phyloP scores from a whole-genome alignment of 495 filamentous ascomycete genomes.

The Elasticomyces elasticus region DNA sequence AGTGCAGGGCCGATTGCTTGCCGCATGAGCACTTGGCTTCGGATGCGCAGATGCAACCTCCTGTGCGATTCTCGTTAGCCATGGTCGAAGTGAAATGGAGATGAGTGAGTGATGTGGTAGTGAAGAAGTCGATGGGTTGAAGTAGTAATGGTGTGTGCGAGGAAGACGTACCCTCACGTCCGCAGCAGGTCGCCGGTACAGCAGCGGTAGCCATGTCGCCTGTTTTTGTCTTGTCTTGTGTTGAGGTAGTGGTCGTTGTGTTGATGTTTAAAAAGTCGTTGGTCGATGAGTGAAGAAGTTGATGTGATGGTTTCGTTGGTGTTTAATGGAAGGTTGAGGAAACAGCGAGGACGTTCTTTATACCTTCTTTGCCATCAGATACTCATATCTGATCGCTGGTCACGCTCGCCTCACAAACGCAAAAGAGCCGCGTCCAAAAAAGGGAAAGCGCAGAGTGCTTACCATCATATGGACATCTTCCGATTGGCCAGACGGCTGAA shows the following conservation, averaged over 20 bases:
- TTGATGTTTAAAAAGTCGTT: neutral
- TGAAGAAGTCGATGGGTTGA: neutral
- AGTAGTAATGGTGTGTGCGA: neutral
- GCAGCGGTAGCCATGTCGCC: constrained; percentile 23
- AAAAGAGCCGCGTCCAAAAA: too few relatives aligned
- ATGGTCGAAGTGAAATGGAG: too few relatives aligned
- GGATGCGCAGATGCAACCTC: constrained; percentile 49
- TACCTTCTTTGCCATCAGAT: neutral
- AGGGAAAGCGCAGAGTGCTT: too few relatives aligned
- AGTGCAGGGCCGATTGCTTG: constrained; percentile 72
- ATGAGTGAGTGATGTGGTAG: too few relatives aligned
- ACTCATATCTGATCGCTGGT: neutral
- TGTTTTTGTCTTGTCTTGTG: neutral
- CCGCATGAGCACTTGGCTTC: constrained; percentile 66
- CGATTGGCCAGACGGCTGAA: too few relatives aligned
- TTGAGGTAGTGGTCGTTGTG: neutral
- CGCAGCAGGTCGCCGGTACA: constrained; percentile 55
- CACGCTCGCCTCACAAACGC: neutral
- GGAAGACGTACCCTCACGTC: constrained; percentile 34
- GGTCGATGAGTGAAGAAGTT: neutral
- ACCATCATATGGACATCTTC: too few relatives aligned
- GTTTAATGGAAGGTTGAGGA: neutral
- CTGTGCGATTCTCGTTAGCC: neutral
- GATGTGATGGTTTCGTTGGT: neutral
- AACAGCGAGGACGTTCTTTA: neutral